Evolutionary conservation across 768 basidiomycete species (phyloP).

Genomic region (Russula vinacea): DNA sequence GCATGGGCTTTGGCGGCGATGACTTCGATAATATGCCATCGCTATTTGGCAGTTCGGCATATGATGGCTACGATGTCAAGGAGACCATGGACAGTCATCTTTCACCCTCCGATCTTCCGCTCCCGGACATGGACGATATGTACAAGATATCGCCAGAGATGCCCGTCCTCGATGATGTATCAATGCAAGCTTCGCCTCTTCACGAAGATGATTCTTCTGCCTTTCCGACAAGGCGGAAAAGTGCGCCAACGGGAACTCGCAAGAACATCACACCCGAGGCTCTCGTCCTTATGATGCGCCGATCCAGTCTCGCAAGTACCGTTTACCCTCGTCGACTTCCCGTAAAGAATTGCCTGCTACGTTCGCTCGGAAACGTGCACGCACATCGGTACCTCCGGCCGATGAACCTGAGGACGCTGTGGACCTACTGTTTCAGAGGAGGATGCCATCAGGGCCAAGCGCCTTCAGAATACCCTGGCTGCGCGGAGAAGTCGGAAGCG

Average conservation of each 20-base stretch:
- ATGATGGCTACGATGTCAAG: constrained; percentile 24
- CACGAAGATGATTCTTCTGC: constrained; percentile 20
- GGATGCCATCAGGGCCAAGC: constrained; percentile 73
- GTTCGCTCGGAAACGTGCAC: constrained; percentile 61
- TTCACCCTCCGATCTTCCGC: constrained; percentile 25
- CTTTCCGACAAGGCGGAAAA: constrained; percentile 36
- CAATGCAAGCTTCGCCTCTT: constrained; percentile 38
- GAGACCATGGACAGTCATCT: constrained; percentile 2
- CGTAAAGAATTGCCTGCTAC: constrained; percentile 73
- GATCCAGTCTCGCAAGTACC: constrained; percentile 73
- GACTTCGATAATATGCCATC: constrained; percentile 36
- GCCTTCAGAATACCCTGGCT: constrained; percentile 80
- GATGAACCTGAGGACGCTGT: constrained; percentile 47
- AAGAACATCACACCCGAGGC: constrained; percentile 62
- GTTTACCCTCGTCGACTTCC: constrained; percentile 70
- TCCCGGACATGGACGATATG: constrained; percentile 39
- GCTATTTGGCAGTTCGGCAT: constrained; percentile 27
- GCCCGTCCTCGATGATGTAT: constrained; percentile 45
- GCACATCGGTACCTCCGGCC: constrained; percentile 48
- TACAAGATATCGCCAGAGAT: constrained; percentile 53
- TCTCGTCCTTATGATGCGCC: constrained; percentile 75
- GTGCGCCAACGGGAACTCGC: constrained; percentile 61
- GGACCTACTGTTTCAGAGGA: constrained; percentile 49
- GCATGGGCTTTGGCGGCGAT: constrained; percentile 39
- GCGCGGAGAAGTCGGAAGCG: constrained; percentile 76